phyloP scores from a whole-genome alignment of 192 early-diverging fungal genomes.

The Helicostylum pulchrum region DNA sequence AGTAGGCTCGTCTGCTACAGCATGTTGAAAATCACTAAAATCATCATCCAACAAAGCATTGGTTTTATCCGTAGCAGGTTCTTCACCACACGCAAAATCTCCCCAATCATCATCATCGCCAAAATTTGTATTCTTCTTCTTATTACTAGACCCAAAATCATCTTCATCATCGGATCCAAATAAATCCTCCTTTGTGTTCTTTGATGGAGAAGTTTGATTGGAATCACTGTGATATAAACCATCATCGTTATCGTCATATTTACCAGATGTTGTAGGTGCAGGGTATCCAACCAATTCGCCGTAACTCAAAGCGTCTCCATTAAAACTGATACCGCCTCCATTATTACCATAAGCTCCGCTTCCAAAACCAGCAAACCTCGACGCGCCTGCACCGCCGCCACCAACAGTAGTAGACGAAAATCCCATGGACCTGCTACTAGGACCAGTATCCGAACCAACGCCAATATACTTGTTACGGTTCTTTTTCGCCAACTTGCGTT shows the following conservation, averaged over 20 bases:
- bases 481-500: slow-evolving; percentile 85
- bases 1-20: slow-evolving; percentile 27
- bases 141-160: slow-evolving; percentile 13
- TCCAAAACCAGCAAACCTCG: slow-evolving; percentile 57
- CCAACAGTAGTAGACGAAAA: slow-evolving; percentile 29
- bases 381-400: slow-evolving; percentile 42
- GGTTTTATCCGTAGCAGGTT: background rate
- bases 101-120: slow-evolving; percentile 72
- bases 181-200: slow-evolving; percentile 48
- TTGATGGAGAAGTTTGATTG: slow-evolving; percentile 22
- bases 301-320: slow-evolving; percentile 28
- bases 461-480: slow-evolving; percentile 88
- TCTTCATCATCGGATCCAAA: slow-evolving; percentile 63
- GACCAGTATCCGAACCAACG: slow-evolving; percentile 50
- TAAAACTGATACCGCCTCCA: slow-evolving; percentile 34
- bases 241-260: slow-evolving; percentile 16
- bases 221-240: slow-evolving; percentile 24
- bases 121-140: background rate
- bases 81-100: slow-evolving; percentile 56
- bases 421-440: slow-evolving; percentile 36
- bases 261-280: slow-evolving; percentile 21
- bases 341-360: slow-evolving; percentile 46
- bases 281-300: slow-evolving; percentile 39
- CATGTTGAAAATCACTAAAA: slow-evolving; percentile 67
- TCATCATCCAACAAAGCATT: slow-evolving; percentile 43